phyloP scores from a whole-genome alignment of 306 rosid species.

The Glycyrrhiza uralensis region DNA sequence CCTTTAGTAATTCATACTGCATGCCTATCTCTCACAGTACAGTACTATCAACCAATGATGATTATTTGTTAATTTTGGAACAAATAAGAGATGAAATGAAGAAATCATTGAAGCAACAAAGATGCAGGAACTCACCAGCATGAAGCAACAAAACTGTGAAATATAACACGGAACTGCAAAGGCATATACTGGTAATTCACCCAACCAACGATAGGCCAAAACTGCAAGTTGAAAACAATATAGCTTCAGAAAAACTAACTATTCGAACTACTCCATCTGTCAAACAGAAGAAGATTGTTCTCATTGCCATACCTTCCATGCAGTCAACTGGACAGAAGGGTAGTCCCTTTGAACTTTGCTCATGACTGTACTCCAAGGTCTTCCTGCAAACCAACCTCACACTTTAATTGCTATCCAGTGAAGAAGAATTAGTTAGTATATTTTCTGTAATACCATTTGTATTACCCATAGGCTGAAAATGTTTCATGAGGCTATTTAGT shows the following conservation, averaged over 20 bases:
- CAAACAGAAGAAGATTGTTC: conserved; percentile 1
- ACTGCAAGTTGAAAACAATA: conserved; percentile 46
- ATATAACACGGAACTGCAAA: conserved; percentile 71
- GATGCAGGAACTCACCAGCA: conserved; percentile 65
- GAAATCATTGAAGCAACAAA: background rate
- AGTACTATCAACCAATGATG: background rate
- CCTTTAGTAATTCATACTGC: background rate
- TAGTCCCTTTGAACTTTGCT: conserved; percentile 65
- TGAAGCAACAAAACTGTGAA: conserved; percentile 66
- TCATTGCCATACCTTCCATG: conserved; percentile 76
- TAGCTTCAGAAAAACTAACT: conserved; percentile 5
- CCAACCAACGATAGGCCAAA: conserved; percentile 95
- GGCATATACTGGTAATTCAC: conserved; percentile 94
- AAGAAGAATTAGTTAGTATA: background rate
- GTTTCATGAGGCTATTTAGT: background rate
- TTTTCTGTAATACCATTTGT: background rate
- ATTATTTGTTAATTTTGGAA: background rate
- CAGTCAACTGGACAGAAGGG: conserved; percentile 75
- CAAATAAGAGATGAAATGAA: background rate
- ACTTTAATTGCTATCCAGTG: conserved; percentile 11
- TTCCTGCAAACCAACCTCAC: conserved; percentile 49
- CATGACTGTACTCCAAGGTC: conserved; percentile 63
- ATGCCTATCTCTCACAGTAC: background rate
- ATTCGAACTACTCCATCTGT: background rate
- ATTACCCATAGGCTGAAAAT: background rate